A percentile compares a stretch with the other conserved stretches of the same genome.
Evolutionary conservation across 2,329 filamentous ascomycete species (phyloP).

Genomic region (Colletotrichum caudatum): DNA sequence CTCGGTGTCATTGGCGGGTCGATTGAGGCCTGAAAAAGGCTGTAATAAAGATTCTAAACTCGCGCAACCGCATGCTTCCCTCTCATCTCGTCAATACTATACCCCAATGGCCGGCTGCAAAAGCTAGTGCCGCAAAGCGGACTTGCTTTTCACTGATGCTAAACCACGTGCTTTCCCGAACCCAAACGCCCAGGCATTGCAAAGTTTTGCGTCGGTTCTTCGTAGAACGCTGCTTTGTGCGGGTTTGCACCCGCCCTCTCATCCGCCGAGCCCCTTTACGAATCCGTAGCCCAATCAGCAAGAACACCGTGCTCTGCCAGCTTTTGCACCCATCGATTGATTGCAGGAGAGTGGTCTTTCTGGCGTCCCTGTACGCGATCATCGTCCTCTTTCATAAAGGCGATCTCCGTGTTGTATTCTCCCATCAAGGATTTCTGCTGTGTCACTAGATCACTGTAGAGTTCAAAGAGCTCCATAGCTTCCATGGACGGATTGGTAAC

Average conservation of each 20-base stretch:
- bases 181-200: conserved; percentile 13
- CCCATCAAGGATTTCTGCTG: conserved; percentile 58
- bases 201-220: conserved; percentile 6
- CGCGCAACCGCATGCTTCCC: background rate
- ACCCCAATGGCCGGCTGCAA: background rate
- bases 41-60: background rate
- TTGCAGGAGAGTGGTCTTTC: conserved; percentile 76
- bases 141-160: background rate
- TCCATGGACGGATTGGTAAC: conserved; percentile 24
- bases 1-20: background rate
- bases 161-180: background rate
- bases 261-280: background rate
- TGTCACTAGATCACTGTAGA: conserved; percentile 55
- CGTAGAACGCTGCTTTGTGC: background rate
- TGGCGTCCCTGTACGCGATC: conserved; percentile 66
- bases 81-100: background rate
- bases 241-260: background rate
- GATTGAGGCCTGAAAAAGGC: background rate
- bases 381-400: conserved; percentile 60
- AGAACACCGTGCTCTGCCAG: conserved; percentile 76
- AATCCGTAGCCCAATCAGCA: conserved; percentile 52
- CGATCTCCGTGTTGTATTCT: conserved; percentile 63
- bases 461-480: conserved; percentile 47
- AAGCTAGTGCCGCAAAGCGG: background rate
- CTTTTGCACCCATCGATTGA: conserved; percentile 76